Conservation (phyloP, 2,329 filamentous ascomycete species). For the Paecilomyces fulvus region DNA sequence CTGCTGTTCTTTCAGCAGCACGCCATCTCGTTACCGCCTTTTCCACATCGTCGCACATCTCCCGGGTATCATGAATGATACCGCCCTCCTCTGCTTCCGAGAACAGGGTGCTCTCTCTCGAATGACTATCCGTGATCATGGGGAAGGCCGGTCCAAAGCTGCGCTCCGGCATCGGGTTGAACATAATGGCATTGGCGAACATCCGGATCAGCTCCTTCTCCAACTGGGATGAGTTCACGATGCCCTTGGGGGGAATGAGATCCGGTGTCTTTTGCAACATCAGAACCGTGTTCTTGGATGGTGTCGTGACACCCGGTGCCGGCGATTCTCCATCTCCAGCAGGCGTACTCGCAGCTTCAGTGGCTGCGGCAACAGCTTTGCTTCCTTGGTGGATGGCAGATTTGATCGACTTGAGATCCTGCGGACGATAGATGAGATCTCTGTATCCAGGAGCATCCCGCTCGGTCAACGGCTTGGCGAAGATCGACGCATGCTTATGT, state of each 20-base stretch:
- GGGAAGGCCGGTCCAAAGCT: conserved; percentile 57
- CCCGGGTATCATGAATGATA: conserved; percentile 75
- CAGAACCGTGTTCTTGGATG: conserved; percentile 34
- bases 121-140: conserved; percentile 36
- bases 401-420: conserved; percentile 70
- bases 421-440: conserved; percentile 63
- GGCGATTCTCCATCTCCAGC: conserved; percentile 51
- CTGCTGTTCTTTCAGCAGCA: conserved; percentile 52
- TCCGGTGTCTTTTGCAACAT: conserved; percentile 57
- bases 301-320: conserved; percentile 21
- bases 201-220: conserved; percentile 92
- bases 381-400: conserved; percentile 53
- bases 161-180: conserved; percentile 74
- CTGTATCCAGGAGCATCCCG: conserved; percentile 68
- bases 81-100: conserved; percentile 73
- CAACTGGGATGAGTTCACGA: conserved; percentile 86
- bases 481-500: conserved; percentile 71
- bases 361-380: conserved; percentile 34
- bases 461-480: conserved; percentile 66
- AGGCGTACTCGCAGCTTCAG: conserved; percentile 57
- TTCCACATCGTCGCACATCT: conserved; percentile 86
- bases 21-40: conserved; percentile 67
- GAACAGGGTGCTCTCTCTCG: conserved; percentile 37
- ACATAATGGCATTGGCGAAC: conserved; percentile 98
- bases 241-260: conserved; percentile 73